A percentile compares a stretch with the other conserved stretches of the same genome.
Evolutionary conservation across 768 basidiomycete species (phyloP).

Genomic region (Trametes villosa): DNA sequence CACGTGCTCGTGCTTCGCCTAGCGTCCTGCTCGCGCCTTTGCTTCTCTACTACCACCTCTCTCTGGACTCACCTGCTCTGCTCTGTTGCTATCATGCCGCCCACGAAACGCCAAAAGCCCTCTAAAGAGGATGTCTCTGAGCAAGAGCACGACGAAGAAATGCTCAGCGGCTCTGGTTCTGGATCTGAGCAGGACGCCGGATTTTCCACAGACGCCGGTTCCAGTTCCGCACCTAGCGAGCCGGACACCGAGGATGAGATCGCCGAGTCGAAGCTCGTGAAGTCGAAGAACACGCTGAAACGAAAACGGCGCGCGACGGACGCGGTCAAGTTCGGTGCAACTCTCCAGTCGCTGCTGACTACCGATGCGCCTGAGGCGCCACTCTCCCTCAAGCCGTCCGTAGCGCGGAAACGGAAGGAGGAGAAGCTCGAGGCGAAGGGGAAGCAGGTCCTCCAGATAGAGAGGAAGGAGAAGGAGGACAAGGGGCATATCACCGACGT

Average conservation of each 20-base stretch:
- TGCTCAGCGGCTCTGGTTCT: constrained; percentile 18
- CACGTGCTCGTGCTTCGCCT: constrained; percentile 10
- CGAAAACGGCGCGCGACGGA: constrained; percentile 83
- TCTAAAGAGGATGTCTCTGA: constrained; percentile 29
- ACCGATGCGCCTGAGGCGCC: constrained; percentile 77
- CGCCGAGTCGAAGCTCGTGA: constrained; percentile 52
- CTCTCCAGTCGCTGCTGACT: constrained; percentile 70
- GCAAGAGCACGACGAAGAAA: constrained; percentile 28
- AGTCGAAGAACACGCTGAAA: constrained; percentile 81
- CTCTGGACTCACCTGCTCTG: neutral
- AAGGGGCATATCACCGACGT: constrained; percentile 67
- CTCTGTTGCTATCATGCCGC: constrained; percentile 45
- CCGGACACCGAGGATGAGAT: constrained; percentile 70
- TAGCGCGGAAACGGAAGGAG: constrained; percentile 69
- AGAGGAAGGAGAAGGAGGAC: constrained; percentile 77
- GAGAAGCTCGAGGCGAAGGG: constrained; percentile 76
- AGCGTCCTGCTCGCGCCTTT: neutral
- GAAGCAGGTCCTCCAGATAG: constrained; percentile 69
- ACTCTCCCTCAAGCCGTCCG: constrained; percentile 78
- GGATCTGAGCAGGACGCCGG: constrained; percentile 18
- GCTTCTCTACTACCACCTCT: neutral
- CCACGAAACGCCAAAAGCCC: constrained; percentile 57
- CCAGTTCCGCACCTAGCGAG: constrained; percentile 14
- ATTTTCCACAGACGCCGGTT: constrained; percentile 14
- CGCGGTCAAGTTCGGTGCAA: constrained; percentile 72